Evolutionary conservation across 352 stramenopile genomes (phyloP), one percentile per base, ranked within the genome.

Genomic region (Globisporangium irregulare): DNA sequence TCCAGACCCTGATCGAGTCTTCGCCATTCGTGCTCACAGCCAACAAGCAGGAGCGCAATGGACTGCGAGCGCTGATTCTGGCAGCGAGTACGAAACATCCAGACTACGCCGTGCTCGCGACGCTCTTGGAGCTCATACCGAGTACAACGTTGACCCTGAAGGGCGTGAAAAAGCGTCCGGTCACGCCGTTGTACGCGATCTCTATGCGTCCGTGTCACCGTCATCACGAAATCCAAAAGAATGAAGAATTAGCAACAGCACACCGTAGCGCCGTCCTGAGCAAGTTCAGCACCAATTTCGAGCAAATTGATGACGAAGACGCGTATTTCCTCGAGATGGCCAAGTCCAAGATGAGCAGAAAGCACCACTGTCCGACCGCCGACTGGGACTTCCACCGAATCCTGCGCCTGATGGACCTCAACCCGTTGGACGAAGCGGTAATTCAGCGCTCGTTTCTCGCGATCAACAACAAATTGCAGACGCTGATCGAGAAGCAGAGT

Each of bases 381-480:
- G 43, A 77, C 7, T 92, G 82, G 83, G 65, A 73, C 0, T 83
- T 88, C 50, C 24, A 38, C 9, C 73, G 78, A 59, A 92, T 93
- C 7, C 64, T 92, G 1, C 51, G 69, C 3, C 53, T 91, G 9
- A 76, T 93, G 60, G 83, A 89, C 46, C 67, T 65, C 12, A 91
- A 92, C 51, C 83, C 86, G 12, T 41, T 83, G 5, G 77, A 93
- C 51, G 82, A 90, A 46, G 82, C 81, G 0, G 67, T 91, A 14
- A 73, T 87, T 22, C 80, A 87, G 59, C 81, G 86, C 8, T 64
- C 79, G n/a, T 62, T 92, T 0, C 67, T 89, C 7, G 83, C 81
- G 12, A 78, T 84, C 20, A 90, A 91, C 62, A 67, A 80, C 51
- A 93, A 91, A 51, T 68, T 93, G 18, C 57, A 68, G 29, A 24